Base-by-base conservation (phyloP, 1,284 basidiomycete genomes). In the Heliocybe sulcata region DNA sequence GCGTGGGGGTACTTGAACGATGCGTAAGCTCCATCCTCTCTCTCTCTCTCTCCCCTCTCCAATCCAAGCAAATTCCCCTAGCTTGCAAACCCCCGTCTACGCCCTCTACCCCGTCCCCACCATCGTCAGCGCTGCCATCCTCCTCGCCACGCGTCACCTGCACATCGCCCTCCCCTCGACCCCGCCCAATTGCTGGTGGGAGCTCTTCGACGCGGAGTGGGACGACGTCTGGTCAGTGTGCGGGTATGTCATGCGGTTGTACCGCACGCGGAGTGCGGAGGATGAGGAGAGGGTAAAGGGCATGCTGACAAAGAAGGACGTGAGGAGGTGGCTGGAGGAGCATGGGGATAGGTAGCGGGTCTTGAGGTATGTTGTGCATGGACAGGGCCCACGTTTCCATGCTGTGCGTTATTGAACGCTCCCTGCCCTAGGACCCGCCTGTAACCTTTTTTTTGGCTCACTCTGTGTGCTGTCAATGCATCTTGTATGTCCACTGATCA, bases 1-100 rank as follows among this genome's bases (percentile, higher is more conserved):
- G 90, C 91, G 29, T 96, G 93, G 93, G 90, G 90, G 0, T 94
- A 92, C 61, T 75, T 96, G 23, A 96, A 95, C 60, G 93, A 95
- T 65, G 90, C 89, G 92, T 93, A 67, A 64, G 89, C 75, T 45
- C 55, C 27, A n/a, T n/a, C 23, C 10, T 6, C 6, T 71, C 31
- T 52, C 50, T 51, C 35, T 53, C 11, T 50, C 20, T 45, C 52
- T 57, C n/a, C 27, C 47, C 20, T 45, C 19, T 52, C 52, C 42
- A 48, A 38, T 22, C 48, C 52, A 54, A 51, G 58, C 56, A 42
- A 56, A 47, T 51, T 51, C 55, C 3, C 16, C 12, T 31, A 31
- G 49, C 52, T 33, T 29, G 35, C 92, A 96, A 69, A 94, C 95
- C 1, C 90, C 93, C 0, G 86, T 95, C 0, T 95, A 95, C 67